Evolutionary conservation across 2,329 filamentous ascomycete species (phyloP), one percentile per base, ranked within the genome.

Genomic region (Neonectria punicea): DNA sequence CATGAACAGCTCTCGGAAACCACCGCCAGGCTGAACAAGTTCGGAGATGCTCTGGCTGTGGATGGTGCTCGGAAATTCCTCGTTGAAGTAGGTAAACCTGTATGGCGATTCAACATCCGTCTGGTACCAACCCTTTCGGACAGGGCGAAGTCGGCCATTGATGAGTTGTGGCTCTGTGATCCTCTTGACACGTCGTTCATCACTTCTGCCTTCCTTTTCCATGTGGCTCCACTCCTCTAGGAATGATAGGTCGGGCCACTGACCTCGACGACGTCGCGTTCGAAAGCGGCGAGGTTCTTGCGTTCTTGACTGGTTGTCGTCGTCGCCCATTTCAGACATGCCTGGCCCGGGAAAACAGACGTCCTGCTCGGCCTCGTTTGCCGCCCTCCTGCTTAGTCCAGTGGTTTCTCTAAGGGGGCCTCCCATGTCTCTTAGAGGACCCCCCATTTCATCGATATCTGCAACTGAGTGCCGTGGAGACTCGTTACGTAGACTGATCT

Each of bases 31-130:
- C 71, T 97, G 94, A 9, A 97, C 87, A 20, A 99, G 86, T 77
- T 98, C 96, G 2, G 94, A 97, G 62, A 99, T 97, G 0, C 92
- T 96, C 79, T 97, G 93, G 65, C 94, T 96, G 79, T 99, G 96
- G 67, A 99, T 97, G 0, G 96, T 99, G 78, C 93, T 97, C 74
- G 93, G 92, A 61, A 98, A 93, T 68, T 97, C 93, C 77, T 98
- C 96, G 78, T 98, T 98, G 85, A 99, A 99, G 79, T 99, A 99
- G 0, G 96, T 98, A 78, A 98, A 99, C 28, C 96, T 89, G 78
- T 97, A 98, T 0, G 96, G 96, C 0, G 91, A 89, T 69, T 98
- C 95, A 66, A 97, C 94, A 68, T 96, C 93, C 58, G 93, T 90
- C 43, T 92, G 88, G 77, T 93, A 95, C 95, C 95, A 99, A 14